These are phyloP conservation scores for Microdochium nivale DNA, from an alignment of 2,329 filamentous ascomycete species.

Conservation along the genomic window DNA sequence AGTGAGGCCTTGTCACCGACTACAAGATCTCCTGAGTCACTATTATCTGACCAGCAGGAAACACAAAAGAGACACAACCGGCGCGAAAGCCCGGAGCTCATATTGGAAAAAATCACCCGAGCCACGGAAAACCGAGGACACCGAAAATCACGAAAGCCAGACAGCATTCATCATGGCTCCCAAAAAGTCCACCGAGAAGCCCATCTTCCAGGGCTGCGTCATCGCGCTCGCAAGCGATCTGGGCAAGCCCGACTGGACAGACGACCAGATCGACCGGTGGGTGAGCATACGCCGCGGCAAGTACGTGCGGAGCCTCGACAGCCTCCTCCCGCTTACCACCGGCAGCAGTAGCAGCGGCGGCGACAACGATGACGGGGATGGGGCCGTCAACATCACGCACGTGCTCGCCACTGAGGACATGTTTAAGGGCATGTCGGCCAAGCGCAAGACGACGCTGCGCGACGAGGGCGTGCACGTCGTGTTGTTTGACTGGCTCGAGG, in stretches of 20 bases:
- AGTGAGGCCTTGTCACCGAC: no score
- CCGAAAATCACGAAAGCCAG: not conserved
- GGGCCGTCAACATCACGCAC: slow-evolving; percentile 70
- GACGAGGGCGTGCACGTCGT: slow-evolving; percentile 32
- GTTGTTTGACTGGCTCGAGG: slow-evolving; percentile 43
- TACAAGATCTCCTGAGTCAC: no score
- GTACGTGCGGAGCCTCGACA: slow-evolving; percentile 15
- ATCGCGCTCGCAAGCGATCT: slow-evolving; percentile 54
- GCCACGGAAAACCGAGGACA: not conserved
- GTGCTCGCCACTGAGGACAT: slow-evolving; percentile 57
- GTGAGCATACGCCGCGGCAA: slow-evolving; percentile 51
- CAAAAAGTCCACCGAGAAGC: not conserved
- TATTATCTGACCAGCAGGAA: no score
- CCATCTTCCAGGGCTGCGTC: slow-evolving; percentile 42
- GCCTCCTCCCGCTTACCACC: no score
- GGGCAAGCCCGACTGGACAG: slow-evolving; percentile 29
- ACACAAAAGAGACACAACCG: no score
- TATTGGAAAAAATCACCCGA: no score
- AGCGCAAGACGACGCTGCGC: slow-evolving; percentile 26
- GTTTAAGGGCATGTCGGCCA: slow-evolving; percentile 38
- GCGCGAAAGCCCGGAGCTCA: no score
- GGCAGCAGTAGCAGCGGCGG: slow-evolving; percentile 37
- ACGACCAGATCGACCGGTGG: slow-evolving; percentile 57
- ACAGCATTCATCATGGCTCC: slow-evolving; percentile 1
- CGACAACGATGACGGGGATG: no score